Evolutionary conservation across 2,329 filamentous ascomycete genomes (phyloP), one percentile per base, ranked within the genome.

Genomic region (Trichophyton equinum): DNA sequence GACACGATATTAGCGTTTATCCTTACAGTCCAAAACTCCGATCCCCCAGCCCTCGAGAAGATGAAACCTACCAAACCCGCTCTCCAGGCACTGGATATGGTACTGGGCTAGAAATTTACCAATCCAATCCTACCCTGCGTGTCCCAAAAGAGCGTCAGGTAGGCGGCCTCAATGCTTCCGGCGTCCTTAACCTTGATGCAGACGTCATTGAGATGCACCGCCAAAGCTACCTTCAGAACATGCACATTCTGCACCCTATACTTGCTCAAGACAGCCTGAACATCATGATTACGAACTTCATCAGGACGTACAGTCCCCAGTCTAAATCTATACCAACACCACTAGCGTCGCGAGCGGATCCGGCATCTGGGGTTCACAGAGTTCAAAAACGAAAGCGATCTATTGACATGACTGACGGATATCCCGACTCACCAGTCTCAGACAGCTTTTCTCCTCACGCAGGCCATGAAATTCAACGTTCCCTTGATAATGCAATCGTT

Each of bases 401-500:
- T 9, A 22, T 62, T n/a, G 64, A 65, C 30, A 33, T 38, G 25
- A 9, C 62, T 1, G 38, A 55, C 33, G 60, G 58, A 47, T 60
- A 62, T 33, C 27, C 20, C 1, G 64, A 36, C 3, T 63, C 62
- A 4, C 60, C 60, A 0, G 62, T 46, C 2, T 62, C 60, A 38
- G 62, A 63, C 38, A 57, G 59, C 55, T 59, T 56, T 42, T 42
- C 18, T 53, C 18, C 57, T 22, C 36, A 11, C n/a, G 15, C 42
- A 8, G 58, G 62, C 22, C 57, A 61, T 11, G 61, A 67, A n/a
- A 73, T 78, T 20, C 75, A 76, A 53, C 72, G 86, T 59, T 89
- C 87, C 6, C 84, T 94, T 15, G 82, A 85, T 59, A 95, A 89
- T 66, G 91, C 91, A 0, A 80, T 97, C 44, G 83, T 96, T 1